These are phyloP conservation scores for Fragaria ananassa DNA, from an alignment of 306 rosid genomes.

Conservation along the genomic window DNA sequence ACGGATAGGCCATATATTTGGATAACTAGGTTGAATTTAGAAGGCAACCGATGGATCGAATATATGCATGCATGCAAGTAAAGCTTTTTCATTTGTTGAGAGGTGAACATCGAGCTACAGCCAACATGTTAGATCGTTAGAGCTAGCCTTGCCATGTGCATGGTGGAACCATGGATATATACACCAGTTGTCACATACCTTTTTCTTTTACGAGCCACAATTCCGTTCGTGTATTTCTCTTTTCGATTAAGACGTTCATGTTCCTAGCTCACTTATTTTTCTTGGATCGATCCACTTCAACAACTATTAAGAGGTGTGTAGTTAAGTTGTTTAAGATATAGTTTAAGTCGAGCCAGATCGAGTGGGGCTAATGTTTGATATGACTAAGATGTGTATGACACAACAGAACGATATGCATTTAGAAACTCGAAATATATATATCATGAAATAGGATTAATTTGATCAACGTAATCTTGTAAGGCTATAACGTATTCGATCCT, in stretches of 20 bases:
- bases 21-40: neutral
- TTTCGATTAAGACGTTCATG: neutral
- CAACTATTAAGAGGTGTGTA: neutral
- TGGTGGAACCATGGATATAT: slow-evolving; percentile 27
- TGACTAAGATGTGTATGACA: neutral
- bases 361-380: neutral
- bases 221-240: neutral
- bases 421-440: neutral
- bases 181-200: neutral
- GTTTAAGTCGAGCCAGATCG: neutral
- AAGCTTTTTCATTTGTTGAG: slow-evolving; percentile 28
- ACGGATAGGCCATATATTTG: no score
- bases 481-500: no score
- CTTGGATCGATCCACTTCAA: neutral
- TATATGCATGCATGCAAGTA: neutral
- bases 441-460: no score
- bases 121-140: slow-evolving; percentile 45
- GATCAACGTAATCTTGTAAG: no score
- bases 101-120: slow-evolving; percentile 28
- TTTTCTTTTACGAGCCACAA: neutral
- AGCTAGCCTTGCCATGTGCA: slow-evolving; percentile 52
- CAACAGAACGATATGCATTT: neutral
- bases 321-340: neutral
- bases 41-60: neutral
- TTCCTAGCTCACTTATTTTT: neutral